phyloP scores from a whole-genome alignment of 1,284 basidiomycete genomes.

The Clitocybe nebularis region DNA sequence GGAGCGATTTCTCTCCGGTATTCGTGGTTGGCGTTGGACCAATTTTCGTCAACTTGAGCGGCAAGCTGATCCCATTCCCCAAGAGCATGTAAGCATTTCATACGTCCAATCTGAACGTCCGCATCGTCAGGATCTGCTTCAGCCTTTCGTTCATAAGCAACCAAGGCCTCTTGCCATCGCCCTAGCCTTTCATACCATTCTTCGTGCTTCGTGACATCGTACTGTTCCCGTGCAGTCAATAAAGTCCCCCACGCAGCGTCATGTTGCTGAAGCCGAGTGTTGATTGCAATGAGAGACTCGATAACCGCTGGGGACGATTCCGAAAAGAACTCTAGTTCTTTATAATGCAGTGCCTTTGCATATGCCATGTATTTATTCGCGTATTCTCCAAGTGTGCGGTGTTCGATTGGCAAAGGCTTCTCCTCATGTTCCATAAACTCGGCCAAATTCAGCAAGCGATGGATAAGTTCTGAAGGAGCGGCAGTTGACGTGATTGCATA shows the following conservation, averaged over 20 bases:
- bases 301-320: conserved; percentile 88
- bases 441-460: conserved; percentile 91
- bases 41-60: conserved; percentile 84
- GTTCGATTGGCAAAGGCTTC: conserved; percentile 92
- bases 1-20: conserved; percentile 92
- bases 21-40: conserved; percentile 82
- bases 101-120: conserved; percentile 81
- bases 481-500: conserved; percentile 78
- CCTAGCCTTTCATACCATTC: conserved; percentile 99
- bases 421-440: conserved; percentile 99
- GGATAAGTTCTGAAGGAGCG: conserved; percentile 90
- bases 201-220: conserved; percentile 85
- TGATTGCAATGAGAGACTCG: conserved; percentile 95
- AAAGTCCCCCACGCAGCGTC: conserved; percentile 96
- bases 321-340: conserved; percentile 95
- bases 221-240: conserved; percentile 81
- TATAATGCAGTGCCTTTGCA: conserved; percentile 98
- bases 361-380: conserved; percentile 94
- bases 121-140: conserved; percentile 65
- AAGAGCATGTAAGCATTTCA: conserved; percentile 95
- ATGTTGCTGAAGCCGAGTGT: conserved; percentile 95
- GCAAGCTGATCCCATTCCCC: conserved; percentile 97
- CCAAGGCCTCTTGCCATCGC: conserved; percentile 93
- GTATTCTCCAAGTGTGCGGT: conserved; percentile 90
- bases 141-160: conserved; percentile 82